Conservation (phyloP, 1,284 basidiomycete genomes). For the Fomitiporia mediterranea region DNA sequence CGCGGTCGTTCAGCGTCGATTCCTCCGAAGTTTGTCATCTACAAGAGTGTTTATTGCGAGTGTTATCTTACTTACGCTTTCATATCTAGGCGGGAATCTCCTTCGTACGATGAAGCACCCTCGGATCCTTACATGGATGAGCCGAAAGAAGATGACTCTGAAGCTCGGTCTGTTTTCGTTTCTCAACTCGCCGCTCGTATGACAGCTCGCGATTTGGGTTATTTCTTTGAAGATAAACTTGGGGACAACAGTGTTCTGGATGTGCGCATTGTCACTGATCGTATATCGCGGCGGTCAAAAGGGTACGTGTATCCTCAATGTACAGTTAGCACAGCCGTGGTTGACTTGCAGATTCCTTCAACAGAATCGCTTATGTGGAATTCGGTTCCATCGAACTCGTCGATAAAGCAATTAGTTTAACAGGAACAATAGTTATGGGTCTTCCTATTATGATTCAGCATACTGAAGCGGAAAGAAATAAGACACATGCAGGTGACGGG, state of each 20-base stretch:
- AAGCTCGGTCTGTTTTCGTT: conserved; percentile 96
- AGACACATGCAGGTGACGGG: conserved; percentile 80
- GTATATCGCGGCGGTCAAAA: conserved; percentile 89
- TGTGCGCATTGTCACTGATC: conserved; percentile 91
- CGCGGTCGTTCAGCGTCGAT: conserved; percentile 19
- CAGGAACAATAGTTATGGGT: conserved; percentile 96
- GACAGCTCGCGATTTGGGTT: conserved; percentile 92
- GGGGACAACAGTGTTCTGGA: conserved; percentile 92
- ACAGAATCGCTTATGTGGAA: conserved; percentile 95
- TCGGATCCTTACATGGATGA: conserved; percentile 69
- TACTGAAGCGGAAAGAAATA: conserved; percentile 95
- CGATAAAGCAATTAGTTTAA: conserved; percentile 82
- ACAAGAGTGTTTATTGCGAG: not conserved
- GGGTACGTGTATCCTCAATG: conserved; percentile 55
- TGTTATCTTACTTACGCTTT: conserved; percentile 5
- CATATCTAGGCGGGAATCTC: conserved; percentile 56
- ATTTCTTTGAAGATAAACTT: conserved; percentile 98
- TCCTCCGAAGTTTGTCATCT: conserved; percentile 25
- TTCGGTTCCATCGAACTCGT: conserved; percentile 88
- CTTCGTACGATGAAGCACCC: conserved; percentile 56
- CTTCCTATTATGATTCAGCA: conserved; percentile 94
- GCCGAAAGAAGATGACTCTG: conserved; percentile 83
- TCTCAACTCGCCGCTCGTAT: conserved; percentile 95
- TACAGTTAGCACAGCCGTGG: not conserved
- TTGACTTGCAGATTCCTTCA: conserved; percentile 16